Evolutionary conservation across 345 rosid genomes (phyloP).

Genomic region (Salix viminalis): DNA sequence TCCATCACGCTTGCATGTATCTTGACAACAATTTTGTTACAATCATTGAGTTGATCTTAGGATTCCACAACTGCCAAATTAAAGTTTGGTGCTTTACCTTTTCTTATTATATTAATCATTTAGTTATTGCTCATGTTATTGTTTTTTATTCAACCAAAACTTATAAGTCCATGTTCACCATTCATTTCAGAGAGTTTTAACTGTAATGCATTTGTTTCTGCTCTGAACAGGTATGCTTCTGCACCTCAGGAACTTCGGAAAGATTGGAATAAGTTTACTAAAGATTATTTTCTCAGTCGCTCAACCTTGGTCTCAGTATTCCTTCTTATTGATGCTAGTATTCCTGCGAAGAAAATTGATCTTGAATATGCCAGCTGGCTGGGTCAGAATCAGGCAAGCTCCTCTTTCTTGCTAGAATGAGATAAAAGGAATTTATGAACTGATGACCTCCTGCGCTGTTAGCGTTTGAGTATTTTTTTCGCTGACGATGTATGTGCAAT

Average conservation of each 20-base stretch:
- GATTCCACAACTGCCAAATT: background rate
- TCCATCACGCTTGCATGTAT: background rate
- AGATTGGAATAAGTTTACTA: conserved; percentile 81
- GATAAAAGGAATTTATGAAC: background rate
- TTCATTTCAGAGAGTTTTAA: background rate
- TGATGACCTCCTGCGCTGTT: background rate
- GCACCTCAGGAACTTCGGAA: conserved; percentile 79
- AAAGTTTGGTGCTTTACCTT: background rate
- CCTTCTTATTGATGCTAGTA: conserved; percentile 91
- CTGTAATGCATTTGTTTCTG: background rate
- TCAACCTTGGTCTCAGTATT: conserved; percentile 79
- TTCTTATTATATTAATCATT: background rate
- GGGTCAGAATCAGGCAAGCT: conserved; percentile 80
- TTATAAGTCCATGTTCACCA: background rate
- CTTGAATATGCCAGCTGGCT: conserved; percentile 97
- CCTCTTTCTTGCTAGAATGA: background rate
- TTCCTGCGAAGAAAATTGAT: conserved; percentile 80
- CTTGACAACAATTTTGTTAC: background rate
- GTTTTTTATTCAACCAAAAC: background rate
- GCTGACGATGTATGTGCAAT: background rate
- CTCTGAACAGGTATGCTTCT: conserved; percentile 63
- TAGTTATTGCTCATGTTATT: background rate
- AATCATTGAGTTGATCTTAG: background rate
- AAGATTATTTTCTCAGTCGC: conserved; percentile 81
- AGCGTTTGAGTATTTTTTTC: background rate